Conservation (phyloP, 306 rosid species). For the Cicer yamashitae region DNA sequence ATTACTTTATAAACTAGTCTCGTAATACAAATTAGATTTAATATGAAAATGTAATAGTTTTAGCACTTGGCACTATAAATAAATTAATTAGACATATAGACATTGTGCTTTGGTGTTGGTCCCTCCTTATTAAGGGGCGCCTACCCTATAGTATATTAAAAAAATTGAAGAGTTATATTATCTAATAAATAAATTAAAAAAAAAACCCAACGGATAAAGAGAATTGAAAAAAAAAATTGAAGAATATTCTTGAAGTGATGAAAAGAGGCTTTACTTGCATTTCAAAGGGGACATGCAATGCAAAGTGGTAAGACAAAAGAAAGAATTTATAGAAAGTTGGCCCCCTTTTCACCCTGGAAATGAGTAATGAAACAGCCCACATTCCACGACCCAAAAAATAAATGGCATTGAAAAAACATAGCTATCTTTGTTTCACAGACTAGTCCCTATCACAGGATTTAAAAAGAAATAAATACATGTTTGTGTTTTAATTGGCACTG, state of each 20-base stretch:
- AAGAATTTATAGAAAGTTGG: constrained; percentile 79
- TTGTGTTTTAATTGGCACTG: constrained; percentile 37
- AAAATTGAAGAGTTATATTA: constrained; percentile 3
- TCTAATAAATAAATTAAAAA: neutral
- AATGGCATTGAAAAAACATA: constrained; percentile 27
- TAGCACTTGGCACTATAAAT: neutral
- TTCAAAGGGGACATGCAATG: constrained; percentile 73
- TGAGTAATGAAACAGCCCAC: constrained; percentile 55
- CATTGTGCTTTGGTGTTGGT: constrained; percentile 34
- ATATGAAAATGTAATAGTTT: no score
- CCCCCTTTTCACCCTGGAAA: constrained; percentile 67
- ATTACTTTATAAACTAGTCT: no score
- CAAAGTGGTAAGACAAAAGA: constrained; percentile 59
- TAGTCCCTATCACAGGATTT: constrained; percentile 59
- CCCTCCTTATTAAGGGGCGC: constrained; percentile 32
- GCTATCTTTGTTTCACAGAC: constrained; percentile 47
- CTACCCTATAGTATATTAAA: constrained; percentile 24
- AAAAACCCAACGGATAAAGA: neutral
- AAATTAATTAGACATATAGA: neutral
- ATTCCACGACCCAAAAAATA: constrained; percentile 43
- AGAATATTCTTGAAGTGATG: constrained; percentile 50
- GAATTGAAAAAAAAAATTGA: constrained; percentile 6
- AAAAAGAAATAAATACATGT: constrained; percentile 35
- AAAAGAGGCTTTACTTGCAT: constrained; percentile 51
- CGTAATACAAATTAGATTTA: no score